phyloP scores from a whole-genome alignment of 768 basidiomycete genomes.

The Dictyophora rubrovolvata region DNA sequence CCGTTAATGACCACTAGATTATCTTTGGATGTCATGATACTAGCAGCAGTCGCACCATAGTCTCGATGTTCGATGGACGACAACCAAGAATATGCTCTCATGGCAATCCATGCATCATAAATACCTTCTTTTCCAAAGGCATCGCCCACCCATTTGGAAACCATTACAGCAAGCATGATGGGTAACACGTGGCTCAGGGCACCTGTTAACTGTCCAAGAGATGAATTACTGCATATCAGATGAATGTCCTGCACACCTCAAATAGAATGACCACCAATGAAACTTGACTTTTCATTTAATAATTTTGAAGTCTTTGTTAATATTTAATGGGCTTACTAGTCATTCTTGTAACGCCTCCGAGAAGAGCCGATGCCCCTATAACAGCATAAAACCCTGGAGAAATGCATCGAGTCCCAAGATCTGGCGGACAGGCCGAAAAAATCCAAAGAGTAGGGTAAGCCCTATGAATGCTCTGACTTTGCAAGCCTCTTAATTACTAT shows the following conservation, averaged over 20 bases:
- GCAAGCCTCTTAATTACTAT: not conserved
- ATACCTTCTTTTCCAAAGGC: slow-evolving; percentile 61
- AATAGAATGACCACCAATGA: slow-evolving; percentile 71
- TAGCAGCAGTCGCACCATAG: slow-evolving; percentile 48
- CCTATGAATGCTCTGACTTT: slow-evolving; percentile 44
- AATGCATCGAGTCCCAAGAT: slow-evolving; percentile 55
- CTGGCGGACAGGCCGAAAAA: slow-evolving; percentile 63
- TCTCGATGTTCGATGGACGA: slow-evolving; percentile 57
- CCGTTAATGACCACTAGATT: slow-evolving; percentile 42
- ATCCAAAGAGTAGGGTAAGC: slow-evolving; percentile 61
- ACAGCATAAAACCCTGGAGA: slow-evolving; percentile 73
- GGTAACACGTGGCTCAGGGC: slow-evolving; percentile 73
- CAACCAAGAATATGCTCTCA: slow-evolving; percentile 63
- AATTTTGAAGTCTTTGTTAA: not conserved
- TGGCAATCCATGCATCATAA: slow-evolving; percentile 62
- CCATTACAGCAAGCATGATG: slow-evolving; percentile 74
- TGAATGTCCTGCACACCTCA: slow-evolving; percentile 33
- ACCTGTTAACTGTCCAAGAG: slow-evolving; percentile 47
- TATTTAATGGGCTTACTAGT: slow-evolving; percentile 39
- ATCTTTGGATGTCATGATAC: slow-evolving; percentile 46
- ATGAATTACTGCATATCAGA: not conserved
- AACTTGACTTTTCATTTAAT: slow-evolving; percentile 29
- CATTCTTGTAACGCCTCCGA: slow-evolving; percentile 70
- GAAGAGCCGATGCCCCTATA: slow-evolving; percentile 66
- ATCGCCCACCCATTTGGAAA: slow-evolving; percentile 68